Evolutionary conservation across 164 flowering plant species (phyloP).

Genomic region (Nymphaea thermarum): DNA sequence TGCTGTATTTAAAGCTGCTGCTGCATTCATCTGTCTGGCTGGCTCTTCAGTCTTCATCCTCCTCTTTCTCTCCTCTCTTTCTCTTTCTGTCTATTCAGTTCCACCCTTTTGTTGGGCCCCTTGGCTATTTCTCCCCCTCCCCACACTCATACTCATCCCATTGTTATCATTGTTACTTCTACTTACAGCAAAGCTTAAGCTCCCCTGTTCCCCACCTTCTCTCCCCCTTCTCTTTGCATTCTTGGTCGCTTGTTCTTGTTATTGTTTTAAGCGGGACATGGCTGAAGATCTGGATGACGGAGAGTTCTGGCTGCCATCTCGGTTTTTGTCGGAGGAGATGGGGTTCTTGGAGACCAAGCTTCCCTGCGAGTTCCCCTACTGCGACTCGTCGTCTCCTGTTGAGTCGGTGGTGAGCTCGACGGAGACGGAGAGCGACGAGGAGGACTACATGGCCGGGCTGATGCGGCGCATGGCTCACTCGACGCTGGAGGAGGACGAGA

Average conservation of each 20-base stretch:
- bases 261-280: constrained; percentile 15
- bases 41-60: neutral
- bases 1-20: too few species aligned
- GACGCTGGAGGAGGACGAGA: constrained; percentile 33
- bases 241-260: neutral
- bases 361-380: constrained; percentile 44
- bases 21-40: too few species aligned
- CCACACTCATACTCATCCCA: constrained; percentile 1
- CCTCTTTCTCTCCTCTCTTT: neutral
- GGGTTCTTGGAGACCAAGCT: constrained; percentile 22
- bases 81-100: neutral
- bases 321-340: constrained; percentile 46
- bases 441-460: constrained; percentile 31
- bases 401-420: constrained; percentile 20
- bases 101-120: constrained; percentile 7
- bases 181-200: constrained; percentile 15
- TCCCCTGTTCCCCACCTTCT: constrained; percentile 3
- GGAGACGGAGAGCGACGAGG: constrained; percentile 25
- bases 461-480: constrained; percentile 39
- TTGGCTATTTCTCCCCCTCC: constrained; percentile 5
- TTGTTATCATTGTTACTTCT: constrained; percentile 22
- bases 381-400: constrained; percentile 28
- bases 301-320: constrained; percentile 60
- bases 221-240: neutral
- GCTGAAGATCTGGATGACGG: constrained; percentile 39